phyloP scores from a whole-genome alignment of 1,284 basidiomycete genomes.

The Apiotrichum porosum region DNA sequence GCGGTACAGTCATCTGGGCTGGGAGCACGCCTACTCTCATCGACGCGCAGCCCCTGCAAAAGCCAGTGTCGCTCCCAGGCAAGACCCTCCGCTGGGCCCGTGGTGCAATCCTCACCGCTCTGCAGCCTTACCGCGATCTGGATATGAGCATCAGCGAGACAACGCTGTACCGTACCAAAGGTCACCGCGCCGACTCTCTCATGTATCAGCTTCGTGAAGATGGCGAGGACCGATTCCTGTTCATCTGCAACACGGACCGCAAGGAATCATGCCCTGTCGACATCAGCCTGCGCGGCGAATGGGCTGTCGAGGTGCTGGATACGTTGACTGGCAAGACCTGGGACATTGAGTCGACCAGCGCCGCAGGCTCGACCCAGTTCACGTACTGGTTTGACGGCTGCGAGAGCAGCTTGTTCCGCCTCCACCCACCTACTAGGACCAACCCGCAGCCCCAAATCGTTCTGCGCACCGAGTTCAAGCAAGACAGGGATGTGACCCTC shows the following conservation, averaged over 20 bases:
- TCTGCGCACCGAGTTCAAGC: conserved; percentile 15
- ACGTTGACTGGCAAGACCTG: conserved; percentile 17
- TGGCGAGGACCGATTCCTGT: conserved; percentile 23
- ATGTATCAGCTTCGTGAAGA: conserved; percentile 29
- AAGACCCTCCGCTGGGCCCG: conserved; percentile 3
- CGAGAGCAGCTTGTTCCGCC: conserved; percentile 16
- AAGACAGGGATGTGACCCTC: conserved; percentile 18
- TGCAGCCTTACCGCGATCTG: conserved; percentile 19
- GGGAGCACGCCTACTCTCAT: conserved; percentile 22
- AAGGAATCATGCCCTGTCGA: conserved; percentile 19
- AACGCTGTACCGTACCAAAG: conserved; percentile 18
- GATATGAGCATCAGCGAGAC: conserved; percentile 21
- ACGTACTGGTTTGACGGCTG: conserved; percentile 23
- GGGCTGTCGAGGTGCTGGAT: conserved; percentile 17
- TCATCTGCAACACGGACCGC: conserved; percentile 29
- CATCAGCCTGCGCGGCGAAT: conserved; percentile 17
- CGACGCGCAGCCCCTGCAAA: conserved; percentile 9
- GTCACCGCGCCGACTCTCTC: conserved; percentile 20
- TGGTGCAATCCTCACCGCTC: conserved; percentile 13
- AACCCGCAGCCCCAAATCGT: conserved; percentile 9
- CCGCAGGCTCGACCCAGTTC: conserved; percentile 11
- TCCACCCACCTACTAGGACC: conserved; percentile 4
- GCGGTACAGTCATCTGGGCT: conserved; percentile 25
- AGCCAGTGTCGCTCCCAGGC: not conserved
- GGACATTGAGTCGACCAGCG: conserved; percentile 6